phyloP scores from a whole-genome alignment of 331 rosid species.

The Malus hybrid region DNA sequence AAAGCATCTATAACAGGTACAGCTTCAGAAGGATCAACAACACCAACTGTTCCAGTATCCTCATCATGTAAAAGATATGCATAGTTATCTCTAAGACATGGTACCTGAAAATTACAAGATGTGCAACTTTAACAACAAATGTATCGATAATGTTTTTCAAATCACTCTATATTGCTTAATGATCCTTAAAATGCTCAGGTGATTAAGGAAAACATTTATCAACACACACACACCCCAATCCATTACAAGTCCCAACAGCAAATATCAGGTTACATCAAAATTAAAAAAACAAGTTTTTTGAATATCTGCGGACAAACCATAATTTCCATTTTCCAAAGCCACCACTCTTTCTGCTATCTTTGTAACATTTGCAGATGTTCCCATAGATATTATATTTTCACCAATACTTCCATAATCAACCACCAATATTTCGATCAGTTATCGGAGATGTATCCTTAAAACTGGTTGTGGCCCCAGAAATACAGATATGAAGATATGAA shows the following conservation, averaged over 20 bases:
- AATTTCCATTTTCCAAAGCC: not conserved
- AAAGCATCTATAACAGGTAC: slow-evolving; percentile 76
- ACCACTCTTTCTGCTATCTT: too few relatives aligned
- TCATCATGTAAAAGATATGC: slow-evolving; percentile 84
- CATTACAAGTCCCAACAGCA: not conserved
- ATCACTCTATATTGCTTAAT: not conserved
- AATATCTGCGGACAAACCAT: not conserved
- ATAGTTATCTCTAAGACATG: slow-evolving; percentile 82
- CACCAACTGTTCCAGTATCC: slow-evolving; percentile 94
- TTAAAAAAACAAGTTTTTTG: not conserved
- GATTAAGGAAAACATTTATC: not conserved
- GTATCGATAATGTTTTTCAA: not conserved
- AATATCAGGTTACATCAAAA: not conserved
- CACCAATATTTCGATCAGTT: not conserved
- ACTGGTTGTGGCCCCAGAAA: not conserved
- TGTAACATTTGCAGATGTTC: not conserved
- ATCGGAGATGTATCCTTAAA: not conserved
- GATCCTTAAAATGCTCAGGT: not conserved
- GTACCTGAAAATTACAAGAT: slow-evolving; percentile 52
- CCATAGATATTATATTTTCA: not conserved
- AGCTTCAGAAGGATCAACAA: slow-evolving; percentile 97
- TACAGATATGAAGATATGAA: not conserved
- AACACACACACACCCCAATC: not conserved
- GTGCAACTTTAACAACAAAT: not conserved
- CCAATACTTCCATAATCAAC: not conserved